Evolutionary conservation across 495 filamentous ascomycete genomes (phyloP).

Genomic region (Penicillium salamii): DNA sequence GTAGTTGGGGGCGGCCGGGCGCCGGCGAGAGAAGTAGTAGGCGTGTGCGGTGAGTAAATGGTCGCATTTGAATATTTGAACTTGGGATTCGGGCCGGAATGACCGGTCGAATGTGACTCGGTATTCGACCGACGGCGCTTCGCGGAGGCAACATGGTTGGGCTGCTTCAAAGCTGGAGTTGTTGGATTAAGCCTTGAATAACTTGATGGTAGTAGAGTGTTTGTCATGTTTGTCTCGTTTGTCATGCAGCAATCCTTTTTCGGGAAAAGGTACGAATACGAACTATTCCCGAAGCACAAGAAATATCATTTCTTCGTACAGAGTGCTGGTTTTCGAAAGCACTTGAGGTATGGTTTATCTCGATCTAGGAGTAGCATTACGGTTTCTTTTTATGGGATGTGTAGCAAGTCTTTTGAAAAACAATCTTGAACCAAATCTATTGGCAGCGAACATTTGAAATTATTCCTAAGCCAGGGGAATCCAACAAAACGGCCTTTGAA

Average conservation of each 20-base stretch:
- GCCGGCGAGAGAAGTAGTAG: constrained; percentile 47
- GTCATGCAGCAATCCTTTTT: too few species aligned
- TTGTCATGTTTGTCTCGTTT: constrained; percentile 13
- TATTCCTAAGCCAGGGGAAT: constrained; percentile 27
- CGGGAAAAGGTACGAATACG: too few species aligned
- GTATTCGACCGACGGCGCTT: constrained; percentile 30
- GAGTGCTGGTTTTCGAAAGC: too few species aligned
- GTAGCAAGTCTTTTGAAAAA: too few species aligned
- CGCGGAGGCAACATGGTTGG: constrained; percentile 22
- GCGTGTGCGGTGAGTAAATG: constrained; percentile 48
- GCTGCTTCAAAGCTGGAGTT: neutral
- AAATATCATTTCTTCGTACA: too few species aligned
- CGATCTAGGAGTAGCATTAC: too few species aligned
- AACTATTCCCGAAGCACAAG: too few species aligned
- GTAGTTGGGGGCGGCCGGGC: constrained; percentile 68
- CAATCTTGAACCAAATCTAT: constrained; percentile 7
- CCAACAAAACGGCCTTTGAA: constrained; percentile 17
- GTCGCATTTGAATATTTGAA: constrained; percentile 22
- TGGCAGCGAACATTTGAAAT: constrained; percentile 5
- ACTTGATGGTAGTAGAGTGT: neutral
- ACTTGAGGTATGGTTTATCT: too few species aligned
- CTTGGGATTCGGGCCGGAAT: constrained; percentile 6
- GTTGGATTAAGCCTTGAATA: neutral
- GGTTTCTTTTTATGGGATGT: too few species aligned
- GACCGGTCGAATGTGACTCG: constrained; percentile 17